Percentiles rank a stretch among this genome's conserved stretches.
Conservation (phyloP, 768 basidiomycete genomes). For the Suillus subluteus region DNA sequence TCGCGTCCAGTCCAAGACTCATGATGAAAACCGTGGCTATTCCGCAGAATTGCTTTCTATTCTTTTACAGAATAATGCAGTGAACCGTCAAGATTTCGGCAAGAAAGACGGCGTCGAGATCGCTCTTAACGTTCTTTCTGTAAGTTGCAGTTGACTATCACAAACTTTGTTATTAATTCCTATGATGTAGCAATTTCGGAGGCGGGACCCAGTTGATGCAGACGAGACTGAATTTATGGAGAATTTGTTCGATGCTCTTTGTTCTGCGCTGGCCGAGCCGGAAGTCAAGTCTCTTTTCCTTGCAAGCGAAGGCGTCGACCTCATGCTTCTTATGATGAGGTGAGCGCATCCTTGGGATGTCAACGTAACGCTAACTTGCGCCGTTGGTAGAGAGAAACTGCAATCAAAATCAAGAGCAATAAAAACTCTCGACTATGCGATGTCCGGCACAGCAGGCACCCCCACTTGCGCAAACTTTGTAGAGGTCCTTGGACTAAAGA, state of each 20-base stretch:
- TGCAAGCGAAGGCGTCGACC: slow-evolving; percentile 90
- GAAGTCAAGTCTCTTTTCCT: slow-evolving; percentile 81
- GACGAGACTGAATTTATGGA: slow-evolving; percentile 99
- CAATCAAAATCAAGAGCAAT: slow-evolving; percentile 82
- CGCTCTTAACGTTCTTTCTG: slow-evolving; percentile 77
- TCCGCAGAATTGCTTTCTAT: slow-evolving; percentile 94
- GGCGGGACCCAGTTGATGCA: slow-evolving; percentile 78
- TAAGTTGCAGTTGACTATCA: slow-evolving; percentile 43
- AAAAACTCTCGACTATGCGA: slow-evolving; percentile 89
- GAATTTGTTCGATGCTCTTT: slow-evolving; percentile 89
- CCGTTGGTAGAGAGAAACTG: slow-evolving; percentile 68
- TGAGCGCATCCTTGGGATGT: slow-evolving; percentile 39
- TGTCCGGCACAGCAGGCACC: slow-evolving; percentile 76
- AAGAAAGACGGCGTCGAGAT: slow-evolving; percentile 80
- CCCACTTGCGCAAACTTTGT: slow-evolving; percentile 83
- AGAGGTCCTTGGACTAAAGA: slow-evolving; percentile 86
- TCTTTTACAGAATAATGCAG: slow-evolving; percentile 72
- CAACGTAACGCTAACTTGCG: slow-evolving; percentile 10
- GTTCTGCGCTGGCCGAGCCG: slow-evolving; percentile 81
- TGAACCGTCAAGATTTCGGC: slow-evolving; percentile 70
- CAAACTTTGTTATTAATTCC: slow-evolving; percentile 18
- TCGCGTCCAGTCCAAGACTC: slow-evolving; percentile 69
- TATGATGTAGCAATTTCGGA: slow-evolving; percentile 75
- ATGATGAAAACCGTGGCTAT: slow-evolving; percentile 92
- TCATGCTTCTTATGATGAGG: slow-evolving; percentile 99